A percentile compares a stretch with the other conserved stretches of the same genome.
phyloP scores from a whole-genome alignment of 495 filamentous ascomycete species.

The Acidomyces sp. region DNA sequence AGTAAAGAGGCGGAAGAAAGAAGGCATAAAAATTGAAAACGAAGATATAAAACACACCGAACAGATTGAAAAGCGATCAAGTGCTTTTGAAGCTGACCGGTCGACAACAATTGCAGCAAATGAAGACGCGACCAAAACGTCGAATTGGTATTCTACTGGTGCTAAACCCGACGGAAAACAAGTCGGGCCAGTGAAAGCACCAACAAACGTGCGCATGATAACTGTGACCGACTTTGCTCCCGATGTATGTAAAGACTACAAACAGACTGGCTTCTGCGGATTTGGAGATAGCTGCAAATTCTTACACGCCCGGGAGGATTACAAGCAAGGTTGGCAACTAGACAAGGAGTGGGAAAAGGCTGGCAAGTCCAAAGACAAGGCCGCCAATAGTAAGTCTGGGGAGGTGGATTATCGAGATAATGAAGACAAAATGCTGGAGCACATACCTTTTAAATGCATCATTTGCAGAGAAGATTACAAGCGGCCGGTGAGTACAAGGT shows the following conservation, averaged over 20 bases:
- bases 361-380: conserved; percentile 56
- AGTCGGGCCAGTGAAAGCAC: conserved; percentile 76
- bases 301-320: conserved; percentile 73
- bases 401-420: conserved; percentile 46
- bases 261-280: conserved; percentile 74
- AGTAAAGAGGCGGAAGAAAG: conserved; percentile 70
- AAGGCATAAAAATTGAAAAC: conserved; percentile 39
- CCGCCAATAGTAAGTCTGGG: conserved; percentile 35
- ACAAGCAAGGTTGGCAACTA: conserved; percentile 88
- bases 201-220: conserved; percentile 81
- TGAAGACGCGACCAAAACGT: conserved; percentile 85
- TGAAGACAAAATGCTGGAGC: conserved; percentile 66
- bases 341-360: conserved; percentile 88
- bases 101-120: conserved; percentile 45
- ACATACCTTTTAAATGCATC: conserved; percentile 90
- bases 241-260: conserved; percentile 93
- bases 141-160: conserved; percentile 80
- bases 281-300: conserved; percentile 81
- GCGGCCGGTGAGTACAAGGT: conserved; percentile 75
- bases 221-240: conserved; percentile 86
- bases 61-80: conserved; percentile 32
- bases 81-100: conserved; percentile 45
- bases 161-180: conserved; percentile 37
- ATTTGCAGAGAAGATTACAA: conserved; percentile 77
- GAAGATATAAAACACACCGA: conserved; percentile 37